Evolutionary conservation across 257 asterid species (phyloP).

Genomic region (Salvia hispanica): DNA sequence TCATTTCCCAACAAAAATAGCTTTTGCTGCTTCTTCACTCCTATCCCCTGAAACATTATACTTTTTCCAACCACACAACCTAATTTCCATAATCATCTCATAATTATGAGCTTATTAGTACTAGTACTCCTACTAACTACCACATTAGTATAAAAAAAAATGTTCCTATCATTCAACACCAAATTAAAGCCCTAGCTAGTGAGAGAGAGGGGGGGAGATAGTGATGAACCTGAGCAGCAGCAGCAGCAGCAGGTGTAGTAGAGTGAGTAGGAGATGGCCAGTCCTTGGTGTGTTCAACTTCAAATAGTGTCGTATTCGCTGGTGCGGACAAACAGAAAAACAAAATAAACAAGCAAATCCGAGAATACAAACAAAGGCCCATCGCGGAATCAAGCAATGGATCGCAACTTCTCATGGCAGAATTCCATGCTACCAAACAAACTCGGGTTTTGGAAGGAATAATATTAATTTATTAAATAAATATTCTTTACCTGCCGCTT

Average conservation of each 20-base stretch:
- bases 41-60: slow-evolving; percentile 16
- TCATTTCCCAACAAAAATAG: slow-evolving; percentile 82
- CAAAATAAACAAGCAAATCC: slow-evolving; percentile 31
- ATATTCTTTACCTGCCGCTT: slow-evolving; percentile 38
- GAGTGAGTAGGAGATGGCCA: slow-evolving; percentile 78
- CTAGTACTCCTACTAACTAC: no score
- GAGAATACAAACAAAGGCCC: slow-evolving; percentile 16
- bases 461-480: background rate
- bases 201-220: slow-evolving; percentile 17
- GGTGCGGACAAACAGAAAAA: slow-evolving; percentile 56
- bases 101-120: slow-evolving; percentile 34
- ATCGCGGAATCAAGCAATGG: slow-evolving; percentile 27
- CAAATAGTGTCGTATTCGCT: slow-evolving; percentile 63
- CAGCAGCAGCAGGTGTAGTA: slow-evolving; percentile 29
- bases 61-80: slow-evolving; percentile 19
- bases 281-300: slow-evolving; percentile 77
- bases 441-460: background rate
- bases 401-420: slow-evolving; percentile 14
- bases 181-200: background rate
- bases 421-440: slow-evolving; percentile 24
- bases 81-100: slow-evolving; percentile 35
- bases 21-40: slow-evolving; percentile 39
- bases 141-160: background rate
- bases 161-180: background rate
- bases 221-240: slow-evolving; percentile 54